Base-by-base conservation (phyloP, 2,329 filamentous ascomycete species). In the Lojkania enalia region DNA sequence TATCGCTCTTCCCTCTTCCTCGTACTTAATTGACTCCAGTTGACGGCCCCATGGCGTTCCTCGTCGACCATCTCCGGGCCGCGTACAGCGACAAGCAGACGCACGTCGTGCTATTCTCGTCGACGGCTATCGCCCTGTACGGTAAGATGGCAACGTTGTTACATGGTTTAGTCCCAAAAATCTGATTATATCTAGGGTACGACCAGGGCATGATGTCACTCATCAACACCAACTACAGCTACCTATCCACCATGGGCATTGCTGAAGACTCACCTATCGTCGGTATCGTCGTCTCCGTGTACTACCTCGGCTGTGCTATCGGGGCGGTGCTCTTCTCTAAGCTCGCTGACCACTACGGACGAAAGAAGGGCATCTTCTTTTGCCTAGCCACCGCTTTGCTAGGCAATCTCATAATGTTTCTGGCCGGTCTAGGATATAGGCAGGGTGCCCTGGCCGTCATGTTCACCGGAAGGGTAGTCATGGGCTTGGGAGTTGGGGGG, bases 391-490 rank as follows among this genome's bases (percentile, higher is more conserved):
- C 73, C 0, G 78, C 78, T 1, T 71, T 75, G 12, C 48, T 83
- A 2, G 81, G 81, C 0, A 83, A 83, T 49, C 52, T 83, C 4
- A 71, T 84, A 46, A 84, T 83, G 80, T 83, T 84, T 58, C 54
- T 82, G 21, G 69, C 79, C 4, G 80, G 81, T 0, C 66, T 83
- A 32, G 73, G 74, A 2, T 72, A 69, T 37, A 54, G 52, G 15
- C 64, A 65, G 12, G 63, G 73, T 35, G 66, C 71, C 44, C 37
- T 81, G 55, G 69, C 64, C 16, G 57, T 80, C 54, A 78, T 79
- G 69, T 71, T 83, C 21, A 43, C 76, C 0, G 77, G 74, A 6
- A 67, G 79, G 23, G 61, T 80, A 0, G 58, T 82, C 16, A 81
- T 82, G 79, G 77, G 77, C 2, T 54, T 83, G 1, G 79, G 80